Conservation (phyloP, 331 rosid genomes). For the Pyrus hybrid region DNA sequence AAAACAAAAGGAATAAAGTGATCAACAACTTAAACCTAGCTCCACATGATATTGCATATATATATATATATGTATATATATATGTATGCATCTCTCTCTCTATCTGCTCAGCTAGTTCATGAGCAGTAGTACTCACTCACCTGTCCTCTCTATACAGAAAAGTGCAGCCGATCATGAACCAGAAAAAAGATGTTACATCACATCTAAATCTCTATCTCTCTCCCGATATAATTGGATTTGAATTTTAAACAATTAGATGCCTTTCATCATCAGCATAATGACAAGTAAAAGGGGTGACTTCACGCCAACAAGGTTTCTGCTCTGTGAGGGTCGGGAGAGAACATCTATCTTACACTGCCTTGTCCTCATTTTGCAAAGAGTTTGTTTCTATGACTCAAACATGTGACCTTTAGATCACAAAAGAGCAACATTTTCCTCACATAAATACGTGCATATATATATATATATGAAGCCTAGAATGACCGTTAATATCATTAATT, state of each 20-base stretch:
- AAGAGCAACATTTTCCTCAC: conserved; percentile 4
- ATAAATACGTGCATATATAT: too few relatives aligned
- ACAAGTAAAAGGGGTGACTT: neutral
- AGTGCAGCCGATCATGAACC: neutral
- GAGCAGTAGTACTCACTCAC: neutral
- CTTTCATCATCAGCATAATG: conserved; percentile 9
- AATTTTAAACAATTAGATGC: neutral
- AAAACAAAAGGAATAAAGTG: conserved; percentile 67
- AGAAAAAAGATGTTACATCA: conserved; percentile 44
- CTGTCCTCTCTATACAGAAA: neutral
- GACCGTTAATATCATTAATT: too few relatives aligned
- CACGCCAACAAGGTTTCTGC: too few relatives aligned
- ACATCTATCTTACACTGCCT: too few relatives aligned
- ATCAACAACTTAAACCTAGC: conserved; percentile 1
- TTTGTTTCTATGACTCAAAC: too few relatives aligned
- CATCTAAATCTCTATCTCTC: conserved; percentile 10
- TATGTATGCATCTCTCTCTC: too few relatives aligned
- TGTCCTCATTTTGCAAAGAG: too few relatives aligned
- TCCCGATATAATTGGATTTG: neutral
- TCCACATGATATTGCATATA: conserved; percentile 10
- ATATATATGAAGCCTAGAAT: too few relatives aligned
- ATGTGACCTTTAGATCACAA: too few relatives aligned
- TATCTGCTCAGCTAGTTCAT: neutral
- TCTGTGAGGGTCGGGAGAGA: too few relatives aligned
- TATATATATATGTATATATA: too few relatives aligned